Conservation (phyloP, 306 rosid genomes). For the Betula pendula region DNA sequence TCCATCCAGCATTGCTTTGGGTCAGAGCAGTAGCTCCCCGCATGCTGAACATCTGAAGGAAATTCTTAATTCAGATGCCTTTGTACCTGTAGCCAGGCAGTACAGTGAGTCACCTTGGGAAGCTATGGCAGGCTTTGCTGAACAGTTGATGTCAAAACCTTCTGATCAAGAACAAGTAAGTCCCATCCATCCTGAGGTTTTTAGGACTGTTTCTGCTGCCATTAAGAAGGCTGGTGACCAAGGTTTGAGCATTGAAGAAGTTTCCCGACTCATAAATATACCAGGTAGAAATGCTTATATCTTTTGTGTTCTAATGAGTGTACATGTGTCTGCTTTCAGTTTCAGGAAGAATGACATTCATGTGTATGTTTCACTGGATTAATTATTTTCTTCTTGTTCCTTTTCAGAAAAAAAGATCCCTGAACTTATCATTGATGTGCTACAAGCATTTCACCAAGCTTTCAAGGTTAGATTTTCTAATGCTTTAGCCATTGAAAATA, state of each 20-base stretch:
- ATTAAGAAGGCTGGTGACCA: constrained; percentile 88
- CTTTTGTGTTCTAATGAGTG: constrained; percentile 9
- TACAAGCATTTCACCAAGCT: constrained; percentile 67
- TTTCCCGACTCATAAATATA: constrained; percentile 54
- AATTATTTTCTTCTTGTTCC: constrained; percentile 23
- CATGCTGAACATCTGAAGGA: constrained; percentile 46
- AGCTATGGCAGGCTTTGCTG: constrained; percentile 70
- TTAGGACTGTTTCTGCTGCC: constrained; percentile 64
- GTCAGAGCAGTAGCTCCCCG: constrained; percentile 27
- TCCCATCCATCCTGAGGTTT: constrained; percentile 56
- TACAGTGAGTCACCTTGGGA: constrained; percentile 66
- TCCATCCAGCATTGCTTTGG: constrained; percentile 20
- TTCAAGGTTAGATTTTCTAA: constrained; percentile 60
- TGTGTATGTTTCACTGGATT: constrained; percentile 12
- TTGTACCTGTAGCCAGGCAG: constrained; percentile 36
- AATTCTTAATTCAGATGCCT: constrained; percentile 36
- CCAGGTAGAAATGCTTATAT: constrained; percentile 56
- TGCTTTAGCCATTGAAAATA: constrained; percentile 9
- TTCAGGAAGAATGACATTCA: constrained; percentile 9
- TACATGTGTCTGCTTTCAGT: constrained; percentile 13
- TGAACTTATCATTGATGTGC: constrained; percentile 62
- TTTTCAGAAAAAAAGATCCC: constrained; percentile 63
- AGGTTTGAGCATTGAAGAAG: constrained; percentile 79
- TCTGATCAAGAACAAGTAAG: constrained; percentile 43
- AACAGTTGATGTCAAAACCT: constrained; percentile 37